Base-by-base conservation (phyloP, 2,329 filamentous ascomycete genomes). In the Fusarium nygamai region DNA sequence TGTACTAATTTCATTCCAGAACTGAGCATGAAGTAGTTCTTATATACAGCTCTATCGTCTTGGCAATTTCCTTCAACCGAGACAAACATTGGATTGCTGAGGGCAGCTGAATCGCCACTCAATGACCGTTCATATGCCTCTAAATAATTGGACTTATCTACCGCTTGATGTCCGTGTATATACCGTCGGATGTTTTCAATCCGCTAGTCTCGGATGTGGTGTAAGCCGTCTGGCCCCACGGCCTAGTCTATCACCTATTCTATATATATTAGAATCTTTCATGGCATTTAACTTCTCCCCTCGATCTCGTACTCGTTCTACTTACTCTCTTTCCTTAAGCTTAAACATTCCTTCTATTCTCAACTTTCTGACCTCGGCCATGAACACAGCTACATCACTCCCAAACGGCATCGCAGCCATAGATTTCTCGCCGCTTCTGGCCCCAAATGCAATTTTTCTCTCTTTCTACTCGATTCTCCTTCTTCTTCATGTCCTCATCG, bases 301-400 rank as follows among this genome's bases (percentile, higher is more conserved):
- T 31, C 10, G 5, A 8, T 12, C 6, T 22, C 9, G 5, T 17
- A 6, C 14, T 17, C 6, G 6, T 22, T 31, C 46, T n/a, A 8
- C 0, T 22, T 31, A 5, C 29, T 48, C 31, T 31, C 12, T 20
- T 22, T 22, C 3, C 12, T 20, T 19, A 5, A 20, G 8, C 19
- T 20, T 7, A 9, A 48, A 17, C 20, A 9, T n/a, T 31, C 20
- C 4, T 50, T 17, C 20, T 3, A 9, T 7, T 31, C 9, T 31
- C 27, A 31, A 3, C 1, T 17, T 31, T 7, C 1, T 1, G 6
- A 29, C 7, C n/a, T 10, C 3, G 7, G 0, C 46, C 20, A 50
- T 51, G 34, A 53, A 53, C 44, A 10, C 57, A 60, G 53, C 34
- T 29, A 39, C 27, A 39, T 14, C 16, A 14, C 44, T 1, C 4